These are phyloP conservation scores for Candida hispaniensis DNA, from an alignment of 805 yeast species.

Conservation along the genomic window DNA sequence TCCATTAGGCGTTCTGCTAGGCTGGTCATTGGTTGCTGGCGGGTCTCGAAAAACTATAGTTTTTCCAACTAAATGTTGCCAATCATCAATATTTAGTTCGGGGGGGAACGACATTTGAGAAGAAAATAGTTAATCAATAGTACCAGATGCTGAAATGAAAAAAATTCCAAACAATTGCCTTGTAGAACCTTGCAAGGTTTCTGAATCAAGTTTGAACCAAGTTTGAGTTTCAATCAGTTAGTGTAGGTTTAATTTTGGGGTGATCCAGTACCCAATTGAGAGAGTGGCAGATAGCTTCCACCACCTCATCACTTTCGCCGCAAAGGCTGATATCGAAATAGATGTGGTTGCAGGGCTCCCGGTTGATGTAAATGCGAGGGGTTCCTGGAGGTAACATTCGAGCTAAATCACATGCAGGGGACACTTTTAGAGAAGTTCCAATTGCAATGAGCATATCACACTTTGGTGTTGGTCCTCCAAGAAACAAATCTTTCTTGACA, in stretches of 20 bases:
- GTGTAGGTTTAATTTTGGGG: constrained; percentile 36
- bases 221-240: no score
- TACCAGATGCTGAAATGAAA: no score
- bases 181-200: no score
- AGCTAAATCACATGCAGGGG: constrained; percentile 86
- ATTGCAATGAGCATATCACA: constrained; percentile 78
- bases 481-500: constrained; percentile 28
- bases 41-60: constrained; percentile 4
- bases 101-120: no score
- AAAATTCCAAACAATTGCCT: no score
- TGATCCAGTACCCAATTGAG: constrained; percentile 55
- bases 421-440: constrained; percentile 86
- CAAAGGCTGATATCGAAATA: constrained; percentile 68
- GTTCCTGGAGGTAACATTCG: constrained; percentile 57
- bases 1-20: no score
- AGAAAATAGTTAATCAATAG: no score
- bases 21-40: no score
- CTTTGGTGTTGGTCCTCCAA: constrained; percentile 46
- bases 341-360: constrained; percentile 61
- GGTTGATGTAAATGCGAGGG: constrained; percentile 74
- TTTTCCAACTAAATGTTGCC: constrained; percentile 8
- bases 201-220: no score
- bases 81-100: not conserved
- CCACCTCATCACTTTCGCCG: constrained; percentile 79
- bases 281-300: constrained; percentile 48